Percentiles rank a stretch among this genome's conserved stretches.
These are phyloP conservation scores for Linaria vulgaris DNA, from an alignment of 257 asterid species.

Conservation along the genomic window DNA sequence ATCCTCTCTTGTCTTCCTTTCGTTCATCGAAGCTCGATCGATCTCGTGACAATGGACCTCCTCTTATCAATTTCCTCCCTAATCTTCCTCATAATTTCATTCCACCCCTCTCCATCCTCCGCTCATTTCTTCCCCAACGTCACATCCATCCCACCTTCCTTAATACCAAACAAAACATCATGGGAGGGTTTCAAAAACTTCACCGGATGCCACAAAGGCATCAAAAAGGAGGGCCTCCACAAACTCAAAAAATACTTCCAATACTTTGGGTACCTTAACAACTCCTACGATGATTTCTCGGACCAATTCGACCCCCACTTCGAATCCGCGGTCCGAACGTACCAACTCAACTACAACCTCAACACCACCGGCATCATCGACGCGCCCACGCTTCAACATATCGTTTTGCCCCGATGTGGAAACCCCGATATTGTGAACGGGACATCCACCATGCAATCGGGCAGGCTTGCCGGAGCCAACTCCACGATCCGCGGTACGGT, in stretches of 20 bases:
- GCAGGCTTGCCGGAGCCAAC: conserved; percentile 27
- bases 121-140: conserved; percentile 46
- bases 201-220: conserved; percentile 60
- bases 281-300: conserved; percentile 40
- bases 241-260: conserved; percentile 63
- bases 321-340: conserved; percentile 53
- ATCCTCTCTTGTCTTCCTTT: conserved; percentile 5
- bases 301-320: conserved; percentile 61
- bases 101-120: conserved; percentile 21
- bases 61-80: conserved; percentile 8
- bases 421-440: conserved; percentile 74
- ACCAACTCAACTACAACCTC: conserved; percentile 82
- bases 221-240: conserved; percentile 40
- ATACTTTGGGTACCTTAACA: conserved; percentile 56
- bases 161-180: conserved; percentile 40
- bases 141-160: conserved; percentile 33
- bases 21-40: neutral
- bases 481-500: conserved; percentile 34
- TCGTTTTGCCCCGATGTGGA: conserved; percentile 72
- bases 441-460: conserved; percentile 48
- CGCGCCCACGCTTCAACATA: conserved; percentile 42
- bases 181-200: conserved; percentile 56
- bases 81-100: conserved; percentile 11
- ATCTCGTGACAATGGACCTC: conserved; percentile 21
- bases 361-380: conserved; percentile 63